Evolutionary conservation across 2,329 filamentous ascomycete species (phyloP).

Genomic region (Chaetomiaceae sp.): DNA sequence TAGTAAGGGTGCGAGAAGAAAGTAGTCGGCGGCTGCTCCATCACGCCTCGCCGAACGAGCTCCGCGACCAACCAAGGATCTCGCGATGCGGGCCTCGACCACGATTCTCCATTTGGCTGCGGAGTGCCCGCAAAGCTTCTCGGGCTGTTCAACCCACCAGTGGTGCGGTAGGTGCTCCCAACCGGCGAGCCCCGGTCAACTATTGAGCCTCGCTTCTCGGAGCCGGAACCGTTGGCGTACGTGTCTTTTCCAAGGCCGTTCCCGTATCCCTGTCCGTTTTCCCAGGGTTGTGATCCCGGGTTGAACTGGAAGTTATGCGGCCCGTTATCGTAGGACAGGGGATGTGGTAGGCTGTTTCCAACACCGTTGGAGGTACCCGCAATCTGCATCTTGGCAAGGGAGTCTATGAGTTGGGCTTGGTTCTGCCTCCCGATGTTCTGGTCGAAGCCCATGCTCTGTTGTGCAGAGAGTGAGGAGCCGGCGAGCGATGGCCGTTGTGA

Average conservation of each 20-base stretch:
- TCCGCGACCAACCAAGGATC: conserved; percentile 30
- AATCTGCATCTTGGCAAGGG: conserved; percentile 35
- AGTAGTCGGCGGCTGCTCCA: conserved; percentile 32
- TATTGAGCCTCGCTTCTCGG: conserved; percentile 36
- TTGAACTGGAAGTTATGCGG: conserved; percentile 44
- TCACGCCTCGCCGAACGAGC: conserved; percentile 32
- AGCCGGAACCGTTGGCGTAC: conserved; percentile 30
- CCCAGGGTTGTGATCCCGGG: conserved; percentile 45
- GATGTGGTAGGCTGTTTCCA: conserved; percentile 14
- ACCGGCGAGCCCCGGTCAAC: conserved; percentile 38
- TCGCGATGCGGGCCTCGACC: conserved; percentile 36
- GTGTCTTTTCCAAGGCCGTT: conserved; percentile 30
- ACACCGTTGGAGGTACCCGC: conserved; percentile 30
- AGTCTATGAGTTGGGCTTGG: conserved; percentile 35
- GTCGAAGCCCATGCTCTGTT: conserved; percentile 37
- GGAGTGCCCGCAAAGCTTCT: conserved; percentile 30
- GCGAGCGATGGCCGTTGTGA: conserved; percentile 43
- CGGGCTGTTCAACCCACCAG: conserved; percentile 30
- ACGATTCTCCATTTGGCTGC: conserved; percentile 33
- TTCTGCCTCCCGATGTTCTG: conserved; percentile 32
- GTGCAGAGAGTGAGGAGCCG: conserved; percentile 44
- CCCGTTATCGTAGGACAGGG: conserved; percentile 21
- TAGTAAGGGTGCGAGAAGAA: conserved; percentile 35
- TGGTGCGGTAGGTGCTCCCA: conserved; percentile 30
- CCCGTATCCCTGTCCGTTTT: conserved; percentile 33